Evolutionary conservation across 2,329 filamentous ascomycete species (phyloP), one percentile per base, ranked within the genome.

Genomic region (Orbilia quercus): DNA sequence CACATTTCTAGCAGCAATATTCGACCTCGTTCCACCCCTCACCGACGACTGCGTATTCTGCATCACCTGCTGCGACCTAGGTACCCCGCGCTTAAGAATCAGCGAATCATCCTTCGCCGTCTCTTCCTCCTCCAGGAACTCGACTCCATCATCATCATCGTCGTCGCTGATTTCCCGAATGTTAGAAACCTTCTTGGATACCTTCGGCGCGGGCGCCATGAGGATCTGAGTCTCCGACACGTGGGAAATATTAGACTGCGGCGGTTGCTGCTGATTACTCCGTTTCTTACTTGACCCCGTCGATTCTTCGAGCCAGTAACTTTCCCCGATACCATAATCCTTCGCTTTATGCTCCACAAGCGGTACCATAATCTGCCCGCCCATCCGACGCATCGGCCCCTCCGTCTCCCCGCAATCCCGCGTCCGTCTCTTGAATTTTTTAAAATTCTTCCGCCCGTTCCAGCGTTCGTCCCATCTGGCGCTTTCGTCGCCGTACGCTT

Each of bases 381-480:
- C 76, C 34, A 82, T 81, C 34, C 81, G 80, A n/a, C 82, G 81
- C 51, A 78, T 76, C 53, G 76, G 77, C 6, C 78, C 76, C 20
- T 73, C 69, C 25, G 16, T 12, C 16, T 55, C 60, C 5, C 69
- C 69, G n/a, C n/a, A n/a, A 12, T 60, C 36, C 40, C 47, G 42
- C 0, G 80, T 80, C 88, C 86, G 84, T 62, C 84, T 84, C 20
- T 85, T 84, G 79, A 99, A 99, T 77, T 88, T 90, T 80, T 99
- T 99, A 82, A 96, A 99, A 79, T 99, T 98, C 81, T 92, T 94
- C 45, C 94, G 86, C 0, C 94, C 95, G 79, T 97, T 96, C 95
- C 95, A 99, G 40, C 85, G 85, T 0, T 91, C 88, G 76, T 97
- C 87, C 93, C 94, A 97, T 42, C 91, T 85, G 3, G 88, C 86